phyloP scores from a whole-genome alignment of 2,329 filamentous ascomycete genomes.

The Chalaropsis ovoidea region DNA sequence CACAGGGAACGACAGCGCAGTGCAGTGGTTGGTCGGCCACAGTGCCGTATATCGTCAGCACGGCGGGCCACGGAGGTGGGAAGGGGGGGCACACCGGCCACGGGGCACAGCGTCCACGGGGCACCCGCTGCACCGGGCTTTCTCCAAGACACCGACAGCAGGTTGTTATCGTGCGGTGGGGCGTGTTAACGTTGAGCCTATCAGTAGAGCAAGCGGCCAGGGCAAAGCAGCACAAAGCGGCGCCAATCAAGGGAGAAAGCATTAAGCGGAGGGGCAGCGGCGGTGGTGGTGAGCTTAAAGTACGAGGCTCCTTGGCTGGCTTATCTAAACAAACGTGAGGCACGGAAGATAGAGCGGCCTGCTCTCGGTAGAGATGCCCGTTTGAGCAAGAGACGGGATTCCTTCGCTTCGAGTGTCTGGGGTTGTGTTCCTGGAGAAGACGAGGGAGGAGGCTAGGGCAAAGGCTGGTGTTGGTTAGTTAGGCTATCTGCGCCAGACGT shows the following conservation, averaged over 20 bases:
- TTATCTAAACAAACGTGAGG: neutral
- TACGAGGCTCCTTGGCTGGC: neutral
- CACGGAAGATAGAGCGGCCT: neutral
- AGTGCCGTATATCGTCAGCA: too few species aligned
- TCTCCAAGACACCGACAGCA: neutral
- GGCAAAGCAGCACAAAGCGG: neutral
- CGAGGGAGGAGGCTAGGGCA: neutral
- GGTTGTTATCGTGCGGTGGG: neutral
- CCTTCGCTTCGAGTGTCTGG: conserved; percentile 7
- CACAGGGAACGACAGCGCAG: too few species aligned
- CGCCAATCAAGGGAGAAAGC: neutral
- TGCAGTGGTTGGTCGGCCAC: too few species aligned
- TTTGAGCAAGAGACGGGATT: conserved; percentile 11
- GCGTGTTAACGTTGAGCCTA: neutral
- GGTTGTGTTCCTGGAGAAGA: neutral
- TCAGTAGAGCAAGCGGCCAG: too few species aligned
- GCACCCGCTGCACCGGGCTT: neutral
- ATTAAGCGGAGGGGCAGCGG: neutral
- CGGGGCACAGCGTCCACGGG: neutral
- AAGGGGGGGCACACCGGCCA: too few species aligned
- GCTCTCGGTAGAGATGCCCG: neutral
- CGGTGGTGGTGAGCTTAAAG: neutral
- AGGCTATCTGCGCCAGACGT: too few species aligned
- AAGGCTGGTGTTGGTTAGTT: too few species aligned
- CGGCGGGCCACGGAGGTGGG: neutral